These are phyloP conservation scores for Malus orientalis DNA, from an alignment of 306 rosid genomes.

Conservation along the genomic window DNA sequence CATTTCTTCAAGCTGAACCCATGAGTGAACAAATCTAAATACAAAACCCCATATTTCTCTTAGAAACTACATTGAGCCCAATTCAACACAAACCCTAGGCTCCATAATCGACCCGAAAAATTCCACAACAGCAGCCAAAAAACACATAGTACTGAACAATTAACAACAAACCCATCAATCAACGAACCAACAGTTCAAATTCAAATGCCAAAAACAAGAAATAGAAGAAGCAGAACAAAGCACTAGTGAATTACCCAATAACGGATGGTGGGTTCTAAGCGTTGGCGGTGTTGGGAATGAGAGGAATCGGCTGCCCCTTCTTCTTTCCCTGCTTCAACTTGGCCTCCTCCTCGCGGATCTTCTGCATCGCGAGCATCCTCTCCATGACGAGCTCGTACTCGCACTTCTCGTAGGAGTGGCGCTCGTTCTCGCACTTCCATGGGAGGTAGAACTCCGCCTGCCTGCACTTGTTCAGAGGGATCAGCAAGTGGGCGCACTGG, in stretches of 20 bases:
- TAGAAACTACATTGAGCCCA: not conserved
- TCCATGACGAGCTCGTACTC: conserved; percentile 94
- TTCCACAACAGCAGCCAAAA: not conserved
- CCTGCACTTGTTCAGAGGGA: conserved; percentile 93
- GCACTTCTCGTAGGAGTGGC: conserved; percentile 88
- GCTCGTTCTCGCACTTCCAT: conserved; percentile 82
- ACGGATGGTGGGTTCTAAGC: conserved; percentile 16
- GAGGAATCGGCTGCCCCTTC: conserved; percentile 33
- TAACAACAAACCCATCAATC: not conserved
- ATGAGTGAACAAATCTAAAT: not conserved
- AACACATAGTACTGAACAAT: not conserved
- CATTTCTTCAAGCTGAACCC: not conserved
- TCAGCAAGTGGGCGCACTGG: conserved; percentile 85
- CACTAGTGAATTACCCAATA: not conserved
- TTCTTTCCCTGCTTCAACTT: conserved; percentile 26
- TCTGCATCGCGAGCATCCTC: conserved; percentile 90
- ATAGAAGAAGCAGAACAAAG: not conserved
- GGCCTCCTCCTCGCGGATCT: conserved; percentile 61
- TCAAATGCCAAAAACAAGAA: not conserved
- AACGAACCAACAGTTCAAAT: not conserved
- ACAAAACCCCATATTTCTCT: not conserved
- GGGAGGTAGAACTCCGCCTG: conserved; percentile 81
- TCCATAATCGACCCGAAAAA: not conserved
- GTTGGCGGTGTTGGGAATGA: conserved; percentile 75
- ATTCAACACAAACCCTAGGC: not conserved